These are phyloP conservation scores for Xylariales sp. DNA, from an alignment of 2,329 filamentous ascomycete genomes.

Conservation along the genomic window DNA sequence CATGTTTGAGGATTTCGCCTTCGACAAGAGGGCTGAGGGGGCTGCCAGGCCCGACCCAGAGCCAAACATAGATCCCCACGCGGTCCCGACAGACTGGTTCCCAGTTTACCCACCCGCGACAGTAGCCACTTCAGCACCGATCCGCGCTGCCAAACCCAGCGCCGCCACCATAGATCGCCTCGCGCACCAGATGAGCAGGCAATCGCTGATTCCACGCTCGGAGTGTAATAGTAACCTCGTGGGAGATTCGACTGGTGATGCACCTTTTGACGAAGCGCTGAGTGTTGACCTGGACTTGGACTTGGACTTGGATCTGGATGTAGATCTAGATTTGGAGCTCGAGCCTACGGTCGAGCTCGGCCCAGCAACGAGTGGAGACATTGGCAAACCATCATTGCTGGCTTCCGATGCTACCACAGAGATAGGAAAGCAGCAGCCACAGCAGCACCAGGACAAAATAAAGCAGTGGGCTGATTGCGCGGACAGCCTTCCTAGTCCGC, in stretches of 20 bases:
- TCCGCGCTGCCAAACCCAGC: background rate
- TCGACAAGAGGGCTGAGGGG: conserved; percentile 17
- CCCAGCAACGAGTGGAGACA: too few species aligned
- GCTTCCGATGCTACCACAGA: background rate
- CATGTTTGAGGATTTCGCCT: conserved; percentile 20
- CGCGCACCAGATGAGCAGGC: conserved; percentile 14
- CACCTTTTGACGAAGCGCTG: background rate
- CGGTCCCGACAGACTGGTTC: conserved; percentile 4
- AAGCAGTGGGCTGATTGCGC: too few species aligned
- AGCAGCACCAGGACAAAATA: too few species aligned
- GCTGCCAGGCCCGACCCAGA: conserved; percentile 15
- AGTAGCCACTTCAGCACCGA: conserved; percentile 2
- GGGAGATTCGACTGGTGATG: background rate
- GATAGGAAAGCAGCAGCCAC: too few species aligned
- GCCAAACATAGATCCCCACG: conserved; percentile 11
- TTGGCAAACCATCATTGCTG: too few species aligned
- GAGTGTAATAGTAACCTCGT: too few species aligned
- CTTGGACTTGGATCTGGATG: background rate
- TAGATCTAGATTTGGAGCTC: background rate
- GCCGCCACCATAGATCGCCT: conserved; percentile 12
- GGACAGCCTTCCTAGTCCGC: too few species aligned
- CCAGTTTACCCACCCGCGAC: background rate
- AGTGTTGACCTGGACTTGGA: background rate
- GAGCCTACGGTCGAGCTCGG: background rate
- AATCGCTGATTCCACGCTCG: conserved; percentile 12